Evolutionary conservation across 2,329 filamentous ascomycete species (phyloP), one percentile per base, ranked within the genome.

Genomic region (Xylaria digitata): DNA sequence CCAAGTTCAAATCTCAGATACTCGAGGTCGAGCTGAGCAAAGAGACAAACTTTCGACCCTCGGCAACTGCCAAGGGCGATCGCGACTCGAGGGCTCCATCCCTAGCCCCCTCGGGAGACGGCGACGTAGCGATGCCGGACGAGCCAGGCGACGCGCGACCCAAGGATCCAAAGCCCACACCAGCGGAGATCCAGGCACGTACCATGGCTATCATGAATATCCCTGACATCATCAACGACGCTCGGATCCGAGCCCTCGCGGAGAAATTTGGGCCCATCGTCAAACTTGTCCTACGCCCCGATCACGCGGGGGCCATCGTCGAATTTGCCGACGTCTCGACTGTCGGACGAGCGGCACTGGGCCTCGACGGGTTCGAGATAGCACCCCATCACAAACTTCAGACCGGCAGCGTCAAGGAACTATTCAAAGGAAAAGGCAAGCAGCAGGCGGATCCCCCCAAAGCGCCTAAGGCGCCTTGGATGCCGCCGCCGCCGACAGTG

Each of bases 141-240:
- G 68, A 72, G 26, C 68, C 63, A 26, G 65, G 63, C 48, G 62
- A 73, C 66, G 13, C 54, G 34, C n/a, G 58, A 30, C 40, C 67
- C 65, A 45, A 66, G 63, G 15, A 46, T 72, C 49, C 75, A 17
- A 75, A 75, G 13, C 82, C 84, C 19, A 82, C 84, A 0, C 78
- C 81, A 7, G 78, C 78, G 6, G 84, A 88, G 17, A 85, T 87
- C 21, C 79, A 83, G 34, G 87, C 89, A 56, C 89, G 93, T 59
- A 96, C 92, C 0, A 85, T 98, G 56, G 91, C 90, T 9, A 82
- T 99, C 32, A 87, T 97, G 80, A 91, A 94, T 69, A 83, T 99
- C 0, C 93, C 96, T 0, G 96, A 98, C 75, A 98, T 94, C 0
- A 88, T 98, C 74, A 97, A 96, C 71, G 93, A 97, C 74, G 89